Base-by-base conservation (phyloP, 2,329 filamentous ascomycete genomes). In the Ceratocystis harringtonii region DNA sequence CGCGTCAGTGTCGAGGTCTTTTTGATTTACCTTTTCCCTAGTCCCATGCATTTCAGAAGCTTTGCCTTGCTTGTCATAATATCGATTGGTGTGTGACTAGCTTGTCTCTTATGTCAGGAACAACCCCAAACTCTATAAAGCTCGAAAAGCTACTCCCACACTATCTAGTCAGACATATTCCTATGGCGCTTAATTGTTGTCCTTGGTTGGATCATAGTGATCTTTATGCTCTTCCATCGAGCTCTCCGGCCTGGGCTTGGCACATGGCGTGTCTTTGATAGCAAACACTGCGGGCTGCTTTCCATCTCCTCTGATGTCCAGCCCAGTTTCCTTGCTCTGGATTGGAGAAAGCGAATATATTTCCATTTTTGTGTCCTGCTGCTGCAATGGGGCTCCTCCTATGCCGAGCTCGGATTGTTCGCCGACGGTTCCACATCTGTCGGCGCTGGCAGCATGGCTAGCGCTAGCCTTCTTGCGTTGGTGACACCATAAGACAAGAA, bases 401-500 rank as follows among this genome's bases (percentile, higher is more conserved):
- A 28, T 28, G 15, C 30, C 60, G 0, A 50, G 19, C 50, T 41
- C 58, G 1, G 25, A 48, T 7, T 65, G 44, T 4, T 19, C 43
- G 19, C 41, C 48, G 28, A 28, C 19, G 19, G 45, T 41, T 44
- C 30, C 15, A 44, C 19, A 41, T 41, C 50, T 28, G 19, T 22
- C n/a, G 17, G 25, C n/a, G 44, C 12, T 22, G n/a, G 22, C 36
- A 7, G 19, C 10, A n/a, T 43, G n/a, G 3, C 50, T 36, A 7
- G 36, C 32, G 32, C 60, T 30, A 1, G 57, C 58, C 65, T 66
- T 65, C 28, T 64, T 65, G 55, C 67, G 62, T 41, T 65, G 63
- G 41, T 66, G 62, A 63, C 60, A 66, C 63, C 62, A 68, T 10
- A 69, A 65, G n/a, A 69, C 58, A 17, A 64, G 45, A 22, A 62